A percentile compares a stretch with the other conserved stretches of the same genome.
phyloP scores from a whole-genome alignment of 1,139 yeast species.

The Debaryomycetaceae sp. region DNA sequence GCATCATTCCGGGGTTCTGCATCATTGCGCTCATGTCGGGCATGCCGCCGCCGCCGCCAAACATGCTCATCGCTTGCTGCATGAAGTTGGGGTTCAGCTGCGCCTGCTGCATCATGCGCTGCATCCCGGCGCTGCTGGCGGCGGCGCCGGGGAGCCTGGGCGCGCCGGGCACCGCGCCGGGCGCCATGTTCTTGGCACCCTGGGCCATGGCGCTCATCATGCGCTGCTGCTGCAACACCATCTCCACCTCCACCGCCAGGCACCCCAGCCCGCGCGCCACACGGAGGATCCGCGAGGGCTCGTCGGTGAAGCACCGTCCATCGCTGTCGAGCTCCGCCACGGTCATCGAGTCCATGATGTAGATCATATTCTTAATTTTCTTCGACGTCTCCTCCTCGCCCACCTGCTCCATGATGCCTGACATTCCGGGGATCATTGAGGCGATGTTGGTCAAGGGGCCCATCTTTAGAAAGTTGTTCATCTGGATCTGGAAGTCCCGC shows the following conservation, averaged over 20 bases:
- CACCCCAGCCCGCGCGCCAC: slow-evolving; percentile 98
- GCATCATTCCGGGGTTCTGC: slow-evolving; percentile 41
- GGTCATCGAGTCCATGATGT: slow-evolving; percentile 95
- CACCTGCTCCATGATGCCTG: slow-evolving; percentile 77
- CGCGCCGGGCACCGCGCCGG: slow-evolving; percentile 38
- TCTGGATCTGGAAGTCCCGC: slow-evolving; percentile 88
- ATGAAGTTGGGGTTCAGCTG: slow-evolving; percentile 49
- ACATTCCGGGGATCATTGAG: slow-evolving; percentile 92
- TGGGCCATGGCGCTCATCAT: slow-evolving; percentile 95
- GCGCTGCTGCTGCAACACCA: slow-evolving; percentile 85
- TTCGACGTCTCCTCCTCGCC: slow-evolving; percentile 88
- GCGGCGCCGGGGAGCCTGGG: slow-evolving; percentile 35
- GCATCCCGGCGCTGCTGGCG: slow-evolving; percentile 30
- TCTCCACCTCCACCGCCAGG: slow-evolving; percentile 87
- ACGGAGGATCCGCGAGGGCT: slow-evolving; percentile 83
- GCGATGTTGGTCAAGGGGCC: slow-evolving; percentile 94
- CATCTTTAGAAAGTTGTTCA: slow-evolving; percentile 93
- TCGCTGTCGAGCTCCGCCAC: slow-evolving; percentile 87
- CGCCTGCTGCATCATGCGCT: slow-evolving; percentile 48
- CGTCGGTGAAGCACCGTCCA: slow-evolving; percentile 72
- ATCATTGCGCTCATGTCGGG: slow-evolving; percentile 53
- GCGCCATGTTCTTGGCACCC: slow-evolving; percentile 53
- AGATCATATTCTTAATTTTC: slow-evolving; percentile 83
- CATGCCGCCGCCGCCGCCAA: slow-evolving; percentile 62
- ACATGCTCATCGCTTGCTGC: slow-evolving; percentile 53